Conservation (phyloP, 2,329 filamentous ascomycete genomes). For the Microdochium nivale region DNA sequence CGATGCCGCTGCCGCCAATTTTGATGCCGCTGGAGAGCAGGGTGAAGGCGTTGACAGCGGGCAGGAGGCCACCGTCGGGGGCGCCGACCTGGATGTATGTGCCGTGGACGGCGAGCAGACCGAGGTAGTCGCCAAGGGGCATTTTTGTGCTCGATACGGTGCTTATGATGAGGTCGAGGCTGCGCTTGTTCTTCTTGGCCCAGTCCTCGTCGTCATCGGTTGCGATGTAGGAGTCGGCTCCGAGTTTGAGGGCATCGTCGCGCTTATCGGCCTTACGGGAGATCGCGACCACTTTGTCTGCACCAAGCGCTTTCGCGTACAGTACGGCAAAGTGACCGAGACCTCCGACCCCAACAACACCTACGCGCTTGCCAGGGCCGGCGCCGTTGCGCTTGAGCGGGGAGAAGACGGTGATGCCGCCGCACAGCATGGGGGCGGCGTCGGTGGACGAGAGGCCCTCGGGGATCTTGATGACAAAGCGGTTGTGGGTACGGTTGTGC, state of each 20-base stretch:
- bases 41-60: slow-evolving; percentile 37
- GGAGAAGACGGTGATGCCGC: slow-evolving; percentile 58
- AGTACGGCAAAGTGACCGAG: slow-evolving; percentile 61
- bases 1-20: slow-evolving; percentile 37
- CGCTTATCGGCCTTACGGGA: slow-evolving; percentile 44
- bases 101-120: slow-evolving; percentile 22
- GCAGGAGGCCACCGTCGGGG: not conserved
- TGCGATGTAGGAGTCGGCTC: slow-evolving; percentile 41
- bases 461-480: slow-evolving; percentile 34
- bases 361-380: slow-evolving; percentile 59
- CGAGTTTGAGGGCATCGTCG: slow-evolving; percentile 46
- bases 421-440: slow-evolving; percentile 59
- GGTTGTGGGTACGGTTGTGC: slow-evolving; percentile 9
- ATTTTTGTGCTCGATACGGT: slow-evolving; percentile 45
- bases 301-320: slow-evolving; percentile 58
- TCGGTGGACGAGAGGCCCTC: slow-evolving; percentile 20
- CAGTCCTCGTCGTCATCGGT: slow-evolving; percentile 42
- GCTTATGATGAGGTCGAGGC: slow-evolving; percentile 49
- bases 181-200: slow-evolving; percentile 39
- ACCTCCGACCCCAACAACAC: slow-evolving; percentile 59
- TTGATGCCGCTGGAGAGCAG: slow-evolving; percentile 47
- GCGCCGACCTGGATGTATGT: slow-evolving; percentile 1
- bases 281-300: slow-evolving; percentile 53
- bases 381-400: slow-evolving; percentile 54
- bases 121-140: slow-evolving; percentile 53